Percentiles rank a stretch among this genome's conserved stretches.
These are phyloP conservation scores for Pichia eremophila DNA, from an alignment of 805 yeast species.

Conservation along the genomic window DNA sequence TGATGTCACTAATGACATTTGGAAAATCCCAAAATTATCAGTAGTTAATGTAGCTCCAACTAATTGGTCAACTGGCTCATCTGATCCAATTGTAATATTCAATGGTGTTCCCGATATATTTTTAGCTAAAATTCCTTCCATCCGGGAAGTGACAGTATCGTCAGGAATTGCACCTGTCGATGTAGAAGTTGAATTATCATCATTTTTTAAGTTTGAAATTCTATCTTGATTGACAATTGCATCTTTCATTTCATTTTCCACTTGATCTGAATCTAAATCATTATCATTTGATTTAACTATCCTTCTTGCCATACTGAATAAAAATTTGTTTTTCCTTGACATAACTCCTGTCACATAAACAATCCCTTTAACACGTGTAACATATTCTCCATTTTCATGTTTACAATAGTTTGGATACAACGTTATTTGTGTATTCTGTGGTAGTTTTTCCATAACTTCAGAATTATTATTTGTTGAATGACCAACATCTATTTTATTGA, in stretches of 20 bases:
- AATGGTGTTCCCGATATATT: conserved; percentile 51
- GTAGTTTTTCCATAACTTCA: conserved; percentile 24
- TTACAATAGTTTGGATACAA: conserved; percentile 52
- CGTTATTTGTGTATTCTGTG: conserved; percentile 51
- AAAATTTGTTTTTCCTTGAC: conserved; percentile 60
- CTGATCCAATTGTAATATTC: conserved; percentile 46
- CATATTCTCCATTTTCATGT: conserved; percentile 29
- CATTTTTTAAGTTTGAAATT: neutral
- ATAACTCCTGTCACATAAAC: conserved; percentile 58
- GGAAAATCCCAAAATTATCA: conserved; percentile 62
- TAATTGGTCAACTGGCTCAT: conserved; percentile 25
- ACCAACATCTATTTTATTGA: conserved; percentile 6
- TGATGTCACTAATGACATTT: conserved; percentile 39
- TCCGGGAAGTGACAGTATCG: conserved; percentile 47
- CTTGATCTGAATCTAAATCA: conserved; percentile 21
- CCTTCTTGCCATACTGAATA: conserved; percentile 62
- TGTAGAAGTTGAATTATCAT: conserved; percentile 15
- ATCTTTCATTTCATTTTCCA: conserved; percentile 30
- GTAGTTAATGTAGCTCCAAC: conserved; percentile 34
- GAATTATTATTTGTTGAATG: neutral
- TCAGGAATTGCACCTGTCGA: conserved; percentile 9
- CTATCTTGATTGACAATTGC: conserved; percentile 22
- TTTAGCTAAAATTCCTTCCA: conserved; percentile 62
- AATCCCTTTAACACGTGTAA: conserved; percentile 65
- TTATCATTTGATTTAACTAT: conserved; percentile 35